These are phyloP conservation scores for Fusarium armeniacum DNA, from an alignment of 2,329 filamentous ascomycete genomes.

Conservation along the genomic window DNA sequence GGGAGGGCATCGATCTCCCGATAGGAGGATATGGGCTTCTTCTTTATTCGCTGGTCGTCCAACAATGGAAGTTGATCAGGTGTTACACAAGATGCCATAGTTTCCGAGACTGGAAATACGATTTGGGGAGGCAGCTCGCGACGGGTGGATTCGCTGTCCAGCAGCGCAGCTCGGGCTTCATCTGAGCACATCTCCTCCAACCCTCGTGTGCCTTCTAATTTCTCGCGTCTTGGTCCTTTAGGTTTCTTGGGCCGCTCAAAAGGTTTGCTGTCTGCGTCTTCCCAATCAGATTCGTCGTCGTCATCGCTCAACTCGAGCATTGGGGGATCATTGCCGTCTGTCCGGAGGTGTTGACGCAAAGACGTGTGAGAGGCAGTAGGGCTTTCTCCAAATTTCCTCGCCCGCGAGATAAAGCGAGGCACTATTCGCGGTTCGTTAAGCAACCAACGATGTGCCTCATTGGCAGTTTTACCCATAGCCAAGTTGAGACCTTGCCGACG, in stretches of 20 bases:
- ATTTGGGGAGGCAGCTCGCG: constrained; percentile 31
- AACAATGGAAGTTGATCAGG: constrained; percentile 2
- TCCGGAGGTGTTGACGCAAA: constrained; percentile 10
- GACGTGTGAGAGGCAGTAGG: constrained; percentile 24
- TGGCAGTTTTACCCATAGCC: constrained; percentile 11
- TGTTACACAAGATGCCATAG: neutral
- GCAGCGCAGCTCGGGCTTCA: neutral
- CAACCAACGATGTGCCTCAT: neutral
- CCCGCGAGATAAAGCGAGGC: constrained; percentile 41
- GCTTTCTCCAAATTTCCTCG: constrained; percentile 47
- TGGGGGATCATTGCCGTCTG: neutral
- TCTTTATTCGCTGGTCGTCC: constrained; percentile 3
- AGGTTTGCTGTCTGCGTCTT: constrained; percentile 20
- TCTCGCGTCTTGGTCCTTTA: neutral
- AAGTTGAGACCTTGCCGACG: constrained; percentile 15
- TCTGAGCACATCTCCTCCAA: neutral
- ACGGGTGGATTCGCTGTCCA: constrained; percentile 27
- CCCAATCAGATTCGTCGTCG: constrained; percentile 38
- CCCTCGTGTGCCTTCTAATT: neutral
- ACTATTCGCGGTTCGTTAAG: neutral
- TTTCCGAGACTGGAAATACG: constrained; percentile 1
- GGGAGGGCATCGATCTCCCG: neutral
- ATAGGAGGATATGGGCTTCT: neutral
- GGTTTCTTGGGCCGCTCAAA: constrained; percentile 36
- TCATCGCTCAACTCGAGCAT: constrained; percentile 17